Base-by-base conservation (phyloP, 805 yeast species). In the Kodamaea kaohsiungensis region DNA sequence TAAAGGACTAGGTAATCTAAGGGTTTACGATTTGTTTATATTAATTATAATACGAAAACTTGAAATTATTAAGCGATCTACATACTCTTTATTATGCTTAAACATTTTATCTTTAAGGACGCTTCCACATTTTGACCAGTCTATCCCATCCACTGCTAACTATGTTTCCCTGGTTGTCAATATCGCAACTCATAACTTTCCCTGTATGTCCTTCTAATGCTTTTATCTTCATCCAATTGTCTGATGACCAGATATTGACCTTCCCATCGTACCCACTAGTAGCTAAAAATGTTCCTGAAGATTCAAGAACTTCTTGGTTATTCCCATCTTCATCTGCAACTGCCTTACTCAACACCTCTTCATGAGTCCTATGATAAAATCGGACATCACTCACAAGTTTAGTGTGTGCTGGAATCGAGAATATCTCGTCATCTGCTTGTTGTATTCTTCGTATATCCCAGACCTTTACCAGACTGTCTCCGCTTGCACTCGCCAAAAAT, bases 81-180 rank as follows among this genome's bases (percentile, higher is more conserved):
- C 15, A 13, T 15, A 39, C 10, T 39, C 17, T 18, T 12, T 25
- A 3, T 18, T 9, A n/a, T n/a, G n/a, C n/a, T n/a, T n/a, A n/a
- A n/a, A n/a, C n/a, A n/a, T n/a, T n/a, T n/a, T n/a, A n/a, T n/a
- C n/a, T n/a, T 22, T 13, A 6, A 39, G 17, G 42, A 8, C 43
- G 30, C 25, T 53, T 50, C 91, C 91, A 88, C 43, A 88, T 52
- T 64, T 88, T 88, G 2, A 91, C 77, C 6, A 89, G 77, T 52
- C 95, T 78, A 65, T 91, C 97, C 96, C 96, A 91, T 17, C 96
- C 92, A 48, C 89, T 80, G 46, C 87, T 81, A 1, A 82, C 78
- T 1, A 91, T 69, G 35, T 55, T 63, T 7, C 70, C 61, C 7
- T 79, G 79, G 52, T 77, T 53, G 9, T 77, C 65, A 1, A 87